Evolutionary conservation across 1,284 basidiomycete genomes (phyloP).

Genomic region (Pyrrhoderma lamaoense): DNA sequence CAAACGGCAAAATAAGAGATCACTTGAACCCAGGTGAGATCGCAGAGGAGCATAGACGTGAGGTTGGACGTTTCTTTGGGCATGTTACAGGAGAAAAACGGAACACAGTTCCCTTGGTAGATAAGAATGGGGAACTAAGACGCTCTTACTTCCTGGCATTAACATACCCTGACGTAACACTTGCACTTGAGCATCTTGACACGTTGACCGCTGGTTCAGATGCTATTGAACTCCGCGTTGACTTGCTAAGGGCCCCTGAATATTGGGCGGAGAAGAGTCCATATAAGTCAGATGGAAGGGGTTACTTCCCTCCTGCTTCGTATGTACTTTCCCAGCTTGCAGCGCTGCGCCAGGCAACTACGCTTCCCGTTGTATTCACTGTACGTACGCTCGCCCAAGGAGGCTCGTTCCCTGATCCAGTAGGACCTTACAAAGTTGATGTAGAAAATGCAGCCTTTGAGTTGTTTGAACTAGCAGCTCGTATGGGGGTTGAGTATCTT

Average conservation of each 20-base stretch:
- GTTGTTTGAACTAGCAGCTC: constrained; percentile 74
- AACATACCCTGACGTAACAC: constrained; percentile 83
- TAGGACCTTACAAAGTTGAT: constrained; percentile 21
- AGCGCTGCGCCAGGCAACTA: constrained; percentile 68
- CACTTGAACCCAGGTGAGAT: background rate
- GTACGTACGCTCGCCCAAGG: constrained; percentile 87
- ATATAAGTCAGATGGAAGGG: constrained; percentile 29
- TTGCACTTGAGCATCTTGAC: constrained; percentile 64
- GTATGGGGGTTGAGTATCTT: constrained; percentile 86
- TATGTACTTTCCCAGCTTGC: constrained; percentile 85
- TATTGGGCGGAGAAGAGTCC: constrained; percentile 22
- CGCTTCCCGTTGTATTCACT: constrained; percentile 88
- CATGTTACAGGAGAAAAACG: constrained; percentile 75
- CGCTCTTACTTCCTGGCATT: constrained; percentile 89
- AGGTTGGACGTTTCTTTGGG: constrained; percentile 77
- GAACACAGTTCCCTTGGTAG: constrained; percentile 58
- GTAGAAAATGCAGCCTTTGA: constrained; percentile 70
- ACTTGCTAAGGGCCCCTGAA: constrained; percentile 64
- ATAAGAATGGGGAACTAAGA: constrained; percentile 32
- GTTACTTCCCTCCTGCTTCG: constrained; percentile 55
- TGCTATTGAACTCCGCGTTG: constrained; percentile 90
- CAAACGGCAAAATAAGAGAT: constrained; percentile 11
- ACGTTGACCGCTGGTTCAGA: constrained; percentile 81
- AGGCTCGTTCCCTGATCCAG: constrained; percentile 78
- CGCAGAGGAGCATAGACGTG: constrained; percentile 29